Evolutionary conservation across 768 basidiomycete genomes (phyloP), one percentile per base, ranked within the genome.

Genomic region (Rhodosporidiobolus odoratus): DNA sequence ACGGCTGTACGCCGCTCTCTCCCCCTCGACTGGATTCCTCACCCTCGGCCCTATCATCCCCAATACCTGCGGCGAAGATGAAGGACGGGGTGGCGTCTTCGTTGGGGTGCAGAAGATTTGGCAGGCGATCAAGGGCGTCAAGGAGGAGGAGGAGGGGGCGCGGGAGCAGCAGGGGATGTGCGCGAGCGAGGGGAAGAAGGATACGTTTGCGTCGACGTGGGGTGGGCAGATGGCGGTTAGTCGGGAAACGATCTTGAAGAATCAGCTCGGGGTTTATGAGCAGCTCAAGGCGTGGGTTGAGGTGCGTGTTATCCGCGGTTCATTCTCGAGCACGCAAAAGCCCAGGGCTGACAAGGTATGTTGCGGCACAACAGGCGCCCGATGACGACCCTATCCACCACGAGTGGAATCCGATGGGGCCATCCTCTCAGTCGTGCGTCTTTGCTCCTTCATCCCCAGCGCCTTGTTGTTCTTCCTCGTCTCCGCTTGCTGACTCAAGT

Each of bases 211-310:
- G 45, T 63, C 73, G 8, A 77, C 78, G 21, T 79, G 77, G 76
- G 75, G 76, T 4, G 78, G 77, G 13, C 78, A 79, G 65, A 77
- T 78, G 59, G 53, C 74, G 19, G 77, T 72, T 21, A 76, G 76
- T 2, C 37, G 75, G 12, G 54, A 69, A 54, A 58, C 75, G 34
- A 76, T 79, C n/a, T 37, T 70, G 19, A 43, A 62, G 19, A 77
- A 74, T 43, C 54, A 50, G n/a, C 34, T 52, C 2, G 34, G 25
- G 25, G 58, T 64, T 50, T 79, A 78, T 41, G 57, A 48, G 48
- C 19, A 32, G 9, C 16, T 66, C 23, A 1, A 6, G 30, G 19
- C 19, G 23, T n/a, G 40, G 41, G 19, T 66, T 23, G 56, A 66
- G 56, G 65, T 58, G 35, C 43, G 65, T n/a, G 25, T 30, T 30